Percentiles rank a stretch among this genome's conserved stretches.
These are phyloP conservation scores for Carnegiea gigantea DNA, from an alignment of 179 eudicot genomes.

Conservation along the genomic window DNA sequence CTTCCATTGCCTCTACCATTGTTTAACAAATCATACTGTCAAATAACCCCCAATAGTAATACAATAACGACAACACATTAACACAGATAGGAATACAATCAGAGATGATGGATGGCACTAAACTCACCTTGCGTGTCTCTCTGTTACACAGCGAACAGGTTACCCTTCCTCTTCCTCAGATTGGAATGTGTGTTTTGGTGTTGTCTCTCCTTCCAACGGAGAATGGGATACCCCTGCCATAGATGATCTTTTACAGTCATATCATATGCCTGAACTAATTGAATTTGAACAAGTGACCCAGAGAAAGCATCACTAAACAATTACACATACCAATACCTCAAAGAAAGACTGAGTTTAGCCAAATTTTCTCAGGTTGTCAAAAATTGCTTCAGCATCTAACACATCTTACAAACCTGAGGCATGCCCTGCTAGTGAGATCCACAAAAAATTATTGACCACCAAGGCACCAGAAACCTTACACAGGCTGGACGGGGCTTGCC, in stretches of 20 bases:
- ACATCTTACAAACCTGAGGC: neutral
- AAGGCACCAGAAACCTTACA: too few species aligned
- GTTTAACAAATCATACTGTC: neutral
- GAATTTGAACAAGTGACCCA: neutral
- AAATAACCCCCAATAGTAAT: neutral
- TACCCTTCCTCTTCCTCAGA: constrained; percentile 43
- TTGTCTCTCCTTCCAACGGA: constrained; percentile 37
- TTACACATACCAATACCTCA: neutral
- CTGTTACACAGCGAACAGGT: constrained; percentile 1
- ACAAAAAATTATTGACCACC: too few species aligned
- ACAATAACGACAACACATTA: neutral
- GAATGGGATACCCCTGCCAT: constrained; percentile 35
- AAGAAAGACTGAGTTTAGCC: neutral
- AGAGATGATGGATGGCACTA: neutral
- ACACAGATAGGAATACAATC: neutral
- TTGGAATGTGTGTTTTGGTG: constrained; percentile 18
- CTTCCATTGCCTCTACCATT: constrained; percentile 7
- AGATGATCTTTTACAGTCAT: neutral
- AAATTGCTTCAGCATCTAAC: neutral
- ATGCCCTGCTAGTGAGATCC: too few species aligned
- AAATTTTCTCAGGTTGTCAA: neutral
- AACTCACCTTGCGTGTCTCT: constrained; percentile 28
- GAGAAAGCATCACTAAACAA: neutral
- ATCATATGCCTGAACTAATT: neutral
- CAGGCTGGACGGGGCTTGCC: too few species aligned